Base-by-base conservation (phyloP, 495 filamentous ascomycete genomes). In the Neurospora sublineolata region DNA sequence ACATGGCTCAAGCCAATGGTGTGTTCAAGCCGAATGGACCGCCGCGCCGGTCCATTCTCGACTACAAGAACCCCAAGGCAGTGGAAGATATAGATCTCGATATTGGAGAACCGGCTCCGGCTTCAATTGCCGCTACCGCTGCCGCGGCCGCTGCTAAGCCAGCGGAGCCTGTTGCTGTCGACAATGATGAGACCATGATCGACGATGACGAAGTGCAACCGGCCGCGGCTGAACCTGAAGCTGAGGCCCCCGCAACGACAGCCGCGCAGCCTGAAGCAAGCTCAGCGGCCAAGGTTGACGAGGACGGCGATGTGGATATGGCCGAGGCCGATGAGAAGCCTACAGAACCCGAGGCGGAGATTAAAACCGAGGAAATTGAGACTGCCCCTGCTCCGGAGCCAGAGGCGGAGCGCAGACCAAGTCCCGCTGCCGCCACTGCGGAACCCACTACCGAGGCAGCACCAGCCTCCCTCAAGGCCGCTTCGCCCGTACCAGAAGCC, bases 1-100 rank as follows among this genome's bases (percentile, higher is more conserved):
- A 97, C 1, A 86, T 92, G 77, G 90, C 90, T 67, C 86, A 86
- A 46, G 85, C 86, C 20, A 91, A 93, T 69, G 94, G 94, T 42
- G 84, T 93, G 38, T 86, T 83, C 70, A 90, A 92, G 75, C 85
- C 88, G 4, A 87, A 88, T 67, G 82, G 80, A 36, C 81, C 84
- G 68, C 86, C 89, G 72, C 85, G 89, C 9, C 80, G 79, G 16
- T 89, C 91, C 67, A 91, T 93, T 70, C 86, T 87, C 75, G 93
- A 92, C 75, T 94, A 89, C 79, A 84, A 88, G 39, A 89, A 92
- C 74, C 86, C 84, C 5, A 89, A 92, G 73, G 87, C 85, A 3
- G 91, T 92, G 69, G 90, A 88, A 11, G 78, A 79, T 27, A 79
- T 78, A 74, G 90, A 90, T 12, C 80, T 86, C 39, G 89, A 90